These are phyloP conservation scores for Russula ochroleuca DNA, from an alignment of 768 basidiomycete species.

Conservation along the genomic window DNA sequence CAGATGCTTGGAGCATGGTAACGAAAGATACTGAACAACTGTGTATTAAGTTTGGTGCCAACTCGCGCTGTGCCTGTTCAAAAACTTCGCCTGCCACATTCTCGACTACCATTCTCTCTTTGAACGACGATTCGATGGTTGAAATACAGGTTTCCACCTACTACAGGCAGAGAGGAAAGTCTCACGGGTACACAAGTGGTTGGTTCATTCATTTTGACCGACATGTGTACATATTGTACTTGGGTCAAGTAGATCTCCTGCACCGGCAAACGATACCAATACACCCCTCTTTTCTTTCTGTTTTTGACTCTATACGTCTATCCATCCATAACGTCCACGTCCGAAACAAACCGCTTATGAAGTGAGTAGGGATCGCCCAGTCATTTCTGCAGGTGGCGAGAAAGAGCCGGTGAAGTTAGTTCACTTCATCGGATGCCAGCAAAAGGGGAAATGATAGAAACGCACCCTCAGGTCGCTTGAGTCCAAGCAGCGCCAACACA, in stretches of 20 bases:
- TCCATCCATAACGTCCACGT: neutral
- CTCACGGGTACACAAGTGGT: neutral
- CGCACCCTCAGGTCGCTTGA: constrained; percentile 66
- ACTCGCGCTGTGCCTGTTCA: neutral
- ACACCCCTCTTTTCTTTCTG: neutral
- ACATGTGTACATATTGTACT: neutral
- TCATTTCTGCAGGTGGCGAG: constrained; percentile 41
- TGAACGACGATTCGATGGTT: too few relatives aligned
- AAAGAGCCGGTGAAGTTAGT: neutral
- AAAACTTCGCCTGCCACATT: neutral
- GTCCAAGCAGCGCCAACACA: constrained; percentile 69
- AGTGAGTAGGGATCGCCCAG: constrained; percentile 51
- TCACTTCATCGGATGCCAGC: constrained; percentile 1
- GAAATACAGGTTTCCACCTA: neutral
- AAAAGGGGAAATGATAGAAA: constrained; percentile 15
- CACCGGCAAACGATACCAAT: neutral
- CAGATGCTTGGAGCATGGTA: neutral
- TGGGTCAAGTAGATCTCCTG: neutral
- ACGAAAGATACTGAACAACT: neutral
- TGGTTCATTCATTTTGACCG: neutral
- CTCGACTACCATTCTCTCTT: neutral
- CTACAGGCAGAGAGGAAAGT: neutral
- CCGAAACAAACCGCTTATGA: neutral
- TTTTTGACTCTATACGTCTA: neutral
- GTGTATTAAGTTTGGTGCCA: neutral